A percentile compares a stretch with the other conserved stretches of the same genome.
Conservation (phyloP, 2,329 filamentous ascomycete genomes). For the Penicillium sp. region DNA sequence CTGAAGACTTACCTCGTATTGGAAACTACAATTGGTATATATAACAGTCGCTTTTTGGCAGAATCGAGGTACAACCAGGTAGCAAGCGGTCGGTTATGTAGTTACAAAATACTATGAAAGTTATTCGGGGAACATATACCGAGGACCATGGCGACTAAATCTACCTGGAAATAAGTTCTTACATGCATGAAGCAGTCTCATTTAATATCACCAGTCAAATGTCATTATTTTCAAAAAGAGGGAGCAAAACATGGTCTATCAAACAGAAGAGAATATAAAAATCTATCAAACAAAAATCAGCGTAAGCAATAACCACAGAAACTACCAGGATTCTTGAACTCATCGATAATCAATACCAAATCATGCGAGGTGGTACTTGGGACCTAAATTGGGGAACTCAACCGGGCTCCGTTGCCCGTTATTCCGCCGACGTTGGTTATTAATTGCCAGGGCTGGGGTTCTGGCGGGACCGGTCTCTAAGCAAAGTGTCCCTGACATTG, state of each 20-base stretch:
- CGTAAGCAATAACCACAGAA: neutral
- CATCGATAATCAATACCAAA: neutral
- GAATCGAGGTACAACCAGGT: neutral
- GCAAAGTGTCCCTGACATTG: neutral
- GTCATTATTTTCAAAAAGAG: neutral
- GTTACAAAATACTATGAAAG: neutral
- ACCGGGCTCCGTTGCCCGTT: neutral
- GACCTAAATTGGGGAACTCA: neutral
- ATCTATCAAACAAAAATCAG: neutral
- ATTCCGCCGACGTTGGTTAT: neutral
- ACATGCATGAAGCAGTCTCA: neutral
- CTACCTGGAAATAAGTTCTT: neutral
- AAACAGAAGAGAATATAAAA: neutral
- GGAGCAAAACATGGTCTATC: neutral
- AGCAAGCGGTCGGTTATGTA: neutral
- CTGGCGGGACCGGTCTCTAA: neutral
- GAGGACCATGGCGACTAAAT: neutral
- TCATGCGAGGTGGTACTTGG: too few species aligned
- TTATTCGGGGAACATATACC: too few species aligned
- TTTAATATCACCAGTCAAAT: neutral
- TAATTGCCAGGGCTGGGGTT: neutral
- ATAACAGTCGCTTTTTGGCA: accelerated
- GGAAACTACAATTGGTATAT: neutral
- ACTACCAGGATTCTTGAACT: too few species aligned
- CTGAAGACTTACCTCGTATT: too few species aligned